Evolutionary conservation across 2,329 filamentous ascomycete species (phyloP), one percentile per base, ranked within the genome.

Genomic region (Pseudogymnoascus sp.): DNA sequence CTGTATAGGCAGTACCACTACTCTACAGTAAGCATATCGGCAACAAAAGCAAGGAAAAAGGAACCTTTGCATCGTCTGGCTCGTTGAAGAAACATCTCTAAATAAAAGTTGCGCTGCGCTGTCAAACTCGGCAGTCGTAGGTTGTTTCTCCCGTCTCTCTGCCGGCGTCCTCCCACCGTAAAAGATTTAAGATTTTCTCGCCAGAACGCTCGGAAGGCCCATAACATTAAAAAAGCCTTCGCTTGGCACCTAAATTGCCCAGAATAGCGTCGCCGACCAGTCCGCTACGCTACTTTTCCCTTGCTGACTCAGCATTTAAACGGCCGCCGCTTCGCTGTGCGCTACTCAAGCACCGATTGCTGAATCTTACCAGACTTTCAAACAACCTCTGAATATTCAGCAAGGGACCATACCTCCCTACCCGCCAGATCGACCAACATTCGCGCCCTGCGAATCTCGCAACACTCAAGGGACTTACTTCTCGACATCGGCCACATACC

Each of bases 161-260:
- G 48, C 48, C 48, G 48, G 48, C 29, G 48, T 55, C 33, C 48
- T 33, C 13, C 29, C 42, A 31, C 29, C 48, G 48, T 33, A 33
- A 55, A 55, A 13, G 48, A 55, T 33, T 55, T 55, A 55, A 35
- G 48, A 55, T 55, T 55, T 55, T 55, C 48, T 35, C 48, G 48
- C 48, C 48, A 55, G 48, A 55, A 55, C 29, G 48, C 48, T 15
- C 48, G 27, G 48, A 55, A 55, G 48, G 48, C 48, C 48, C 48
- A 55, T 55, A 55, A 55, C 48, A 55, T 55, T 55, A 55, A 55
- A 55, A 55, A 55, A 55, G 48, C 48, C 48, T 55, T 55, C 48
- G 48, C 48, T 55, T 55, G 48, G 48, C 48, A 12, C 48, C 29
- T 12, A 55, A 55, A 33, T 33, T 9, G 17, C 48, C 48, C 9